These are phyloP conservation scores for Aspergillus latus DNA, from an alignment of 2,329 filamentous ascomycete species.

Conservation along the genomic window DNA sequence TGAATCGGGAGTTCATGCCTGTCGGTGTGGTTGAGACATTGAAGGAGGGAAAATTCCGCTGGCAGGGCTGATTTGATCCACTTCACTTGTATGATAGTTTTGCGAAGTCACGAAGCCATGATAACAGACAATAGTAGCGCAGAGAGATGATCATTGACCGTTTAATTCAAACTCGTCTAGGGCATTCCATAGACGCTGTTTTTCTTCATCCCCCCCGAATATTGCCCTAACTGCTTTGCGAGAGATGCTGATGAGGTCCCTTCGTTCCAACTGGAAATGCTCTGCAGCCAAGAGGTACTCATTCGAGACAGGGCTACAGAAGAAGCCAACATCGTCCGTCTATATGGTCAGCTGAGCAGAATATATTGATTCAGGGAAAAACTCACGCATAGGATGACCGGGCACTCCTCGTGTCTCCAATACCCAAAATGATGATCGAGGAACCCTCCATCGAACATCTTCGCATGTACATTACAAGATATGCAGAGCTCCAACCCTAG, in stretches of 20 bases:
- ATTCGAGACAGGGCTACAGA: constrained; percentile 72
- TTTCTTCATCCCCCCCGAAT: constrained; percentile 65
- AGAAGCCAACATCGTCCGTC: constrained; percentile 84
- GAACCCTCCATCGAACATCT: constrained; percentile 66
- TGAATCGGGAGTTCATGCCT: constrained; percentile 43
- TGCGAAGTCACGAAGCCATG: constrained; percentile 4
- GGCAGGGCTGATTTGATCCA: constrained; percentile 36
- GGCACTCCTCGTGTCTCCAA: constrained; percentile 62
- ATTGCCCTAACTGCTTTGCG: constrained; percentile 63
- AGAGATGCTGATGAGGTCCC: constrained; percentile 56
- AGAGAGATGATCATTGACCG: constrained; percentile 4
- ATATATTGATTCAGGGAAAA: neutral
- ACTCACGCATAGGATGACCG: constrained; percentile 69
- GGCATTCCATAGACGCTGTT: constrained; percentile 27
- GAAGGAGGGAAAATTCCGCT: constrained; percentile 42
- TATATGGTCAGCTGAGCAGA: constrained; percentile 37
- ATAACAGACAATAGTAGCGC: neutral
- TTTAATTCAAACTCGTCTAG: constrained; percentile 25
- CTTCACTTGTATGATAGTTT: neutral
- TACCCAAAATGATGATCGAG: constrained; percentile 73
- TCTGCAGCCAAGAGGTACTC: constrained; percentile 72
- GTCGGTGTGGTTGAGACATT: constrained; percentile 46
- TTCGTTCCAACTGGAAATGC: constrained; percentile 61
- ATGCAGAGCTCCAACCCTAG: constrained; percentile 74
- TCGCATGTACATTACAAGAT: constrained; percentile 76